These are phyloP conservation scores for Kernera saxatilis DNA, from an alignment of 345 rosid genomes.

Conservation along the genomic window DNA sequence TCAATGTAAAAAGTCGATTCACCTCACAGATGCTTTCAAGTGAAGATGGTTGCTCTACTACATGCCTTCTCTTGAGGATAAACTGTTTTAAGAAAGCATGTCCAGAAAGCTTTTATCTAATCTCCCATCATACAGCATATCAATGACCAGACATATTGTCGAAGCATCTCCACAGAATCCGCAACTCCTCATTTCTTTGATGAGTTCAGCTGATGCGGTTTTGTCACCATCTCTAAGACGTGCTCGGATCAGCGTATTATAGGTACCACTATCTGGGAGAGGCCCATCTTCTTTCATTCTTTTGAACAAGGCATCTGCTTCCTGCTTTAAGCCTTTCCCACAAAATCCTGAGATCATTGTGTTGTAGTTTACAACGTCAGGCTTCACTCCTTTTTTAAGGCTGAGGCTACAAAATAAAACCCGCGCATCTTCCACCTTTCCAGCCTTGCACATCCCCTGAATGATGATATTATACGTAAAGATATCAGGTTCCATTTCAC, in stretches of 20 bases:
- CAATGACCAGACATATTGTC: not conserved
- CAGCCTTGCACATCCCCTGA: conserved; percentile 3
- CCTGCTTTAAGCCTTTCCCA: not conserved
- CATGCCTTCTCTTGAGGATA: not conserved
- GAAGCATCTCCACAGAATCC: not conserved
- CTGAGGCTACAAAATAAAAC: not conserved
- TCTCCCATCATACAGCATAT: not conserved
- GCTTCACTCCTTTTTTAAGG: conserved; percentile 3
- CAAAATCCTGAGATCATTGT: conserved; percentile 27
- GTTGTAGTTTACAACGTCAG: not conserved
- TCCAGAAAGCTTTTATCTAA: not conserved
- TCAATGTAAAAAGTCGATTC: not conserved
- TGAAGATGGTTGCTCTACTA: not conserved
- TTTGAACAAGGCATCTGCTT: conserved; percentile 6
- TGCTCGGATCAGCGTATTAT: not conserved
- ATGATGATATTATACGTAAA: not conserved
- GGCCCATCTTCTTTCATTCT: conserved; percentile 15
- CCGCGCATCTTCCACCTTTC: not conserved
- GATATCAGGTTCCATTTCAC: not conserved
- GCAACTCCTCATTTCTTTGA: not conserved
- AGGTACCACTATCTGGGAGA: not conserved
- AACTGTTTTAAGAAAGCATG: not conserved
- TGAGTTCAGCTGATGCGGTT: not conserved
- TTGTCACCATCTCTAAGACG: not conserved
- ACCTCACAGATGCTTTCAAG: not conserved